phyloP scores from a whole-genome alignment of 148 eudicot species.

The Nyssa sinensis region DNA sequence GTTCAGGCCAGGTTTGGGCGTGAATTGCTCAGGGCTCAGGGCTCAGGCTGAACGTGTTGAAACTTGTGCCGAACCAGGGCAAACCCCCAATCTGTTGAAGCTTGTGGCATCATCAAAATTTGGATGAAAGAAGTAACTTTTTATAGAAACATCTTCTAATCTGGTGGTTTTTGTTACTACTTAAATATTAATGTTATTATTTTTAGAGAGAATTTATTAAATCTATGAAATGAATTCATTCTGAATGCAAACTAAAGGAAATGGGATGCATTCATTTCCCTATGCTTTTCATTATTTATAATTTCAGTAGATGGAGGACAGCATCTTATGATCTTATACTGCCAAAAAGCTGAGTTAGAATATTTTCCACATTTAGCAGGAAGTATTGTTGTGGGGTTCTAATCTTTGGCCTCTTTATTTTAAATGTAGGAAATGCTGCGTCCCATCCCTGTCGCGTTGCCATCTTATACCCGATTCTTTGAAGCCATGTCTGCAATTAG shows the following conservation, averaged over 20 bases:
- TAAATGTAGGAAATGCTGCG: slow-evolving; percentile 85
- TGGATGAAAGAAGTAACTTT: not conserved
- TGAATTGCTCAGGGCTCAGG: too few species aligned
- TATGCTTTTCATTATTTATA: too few species aligned
- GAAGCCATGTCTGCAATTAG: slow-evolving; percentile 99
- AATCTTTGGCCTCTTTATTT: not conserved
- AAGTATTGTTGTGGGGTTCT: too few species aligned
- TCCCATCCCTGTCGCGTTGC: slow-evolving; percentile 96
- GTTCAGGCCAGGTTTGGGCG: too few species aligned
- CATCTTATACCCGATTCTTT: slow-evolving; percentile 93
- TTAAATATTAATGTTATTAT: not conserved
- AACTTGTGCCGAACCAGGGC: too few species aligned
- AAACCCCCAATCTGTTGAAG: too few species aligned
- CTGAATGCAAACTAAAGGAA: not conserved
- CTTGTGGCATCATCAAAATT: not conserved
- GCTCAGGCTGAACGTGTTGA: too few species aligned
- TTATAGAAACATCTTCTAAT: not conserved
- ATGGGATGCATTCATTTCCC: not conserved
- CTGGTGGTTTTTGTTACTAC: not conserved
- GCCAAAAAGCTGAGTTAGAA: not conserved
- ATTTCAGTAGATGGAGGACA: too few species aligned
- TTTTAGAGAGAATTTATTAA: not conserved
- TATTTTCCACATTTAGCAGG: too few species aligned
- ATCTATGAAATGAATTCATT: not conserved
- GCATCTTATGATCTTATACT: not conserved